phyloP scores from a whole-genome alignment of 1,284 basidiomycete genomes.

The Lentinula novae-zelandiae region DNA sequence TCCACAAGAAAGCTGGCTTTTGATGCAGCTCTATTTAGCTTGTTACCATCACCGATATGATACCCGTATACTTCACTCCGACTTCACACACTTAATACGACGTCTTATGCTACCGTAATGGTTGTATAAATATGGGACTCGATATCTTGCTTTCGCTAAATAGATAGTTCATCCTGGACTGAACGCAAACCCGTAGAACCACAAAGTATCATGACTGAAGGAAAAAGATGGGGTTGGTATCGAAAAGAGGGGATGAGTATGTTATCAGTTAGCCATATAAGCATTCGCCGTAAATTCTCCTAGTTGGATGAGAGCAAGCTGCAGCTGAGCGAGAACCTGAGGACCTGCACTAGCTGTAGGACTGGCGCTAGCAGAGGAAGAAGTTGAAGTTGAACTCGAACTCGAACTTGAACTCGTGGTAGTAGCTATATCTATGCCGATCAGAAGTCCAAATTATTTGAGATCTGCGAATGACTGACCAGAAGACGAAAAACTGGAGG shows the following conservation, averaged over 20 bases:
- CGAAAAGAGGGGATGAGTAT: neutral
- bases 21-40: slow-evolving; percentile 25
- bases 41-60: slow-evolving; percentile 1
- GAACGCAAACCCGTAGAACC: neutral
- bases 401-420: neutral
- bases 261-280: neutral
- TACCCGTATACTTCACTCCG: slow-evolving; percentile 7
- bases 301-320: neutral
- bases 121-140: slow-evolving; percentile 28
- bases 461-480: neutral
- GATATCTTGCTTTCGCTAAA: slow-evolving; percentile 40
- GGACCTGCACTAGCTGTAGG: neutral
- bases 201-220: too few relatives aligned
- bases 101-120: slow-evolving; percentile 3
- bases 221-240: neutral
- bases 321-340: neutral
- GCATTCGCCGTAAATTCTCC: neutral
- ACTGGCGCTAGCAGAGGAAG: neutral
- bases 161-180: slow-evolving; percentile 17
- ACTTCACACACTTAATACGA: slow-evolving; percentile 8
- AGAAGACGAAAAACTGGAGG: neutral
- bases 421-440: neutral
- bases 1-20: slow-evolving; percentile 88
- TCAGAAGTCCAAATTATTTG: neutral
- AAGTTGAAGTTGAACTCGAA: neutral